These are phyloP conservation scores for Chaetomiaceae sp. DNA, from an alignment of 2,329 filamentous ascomycete species.

Conservation along the genomic window DNA sequence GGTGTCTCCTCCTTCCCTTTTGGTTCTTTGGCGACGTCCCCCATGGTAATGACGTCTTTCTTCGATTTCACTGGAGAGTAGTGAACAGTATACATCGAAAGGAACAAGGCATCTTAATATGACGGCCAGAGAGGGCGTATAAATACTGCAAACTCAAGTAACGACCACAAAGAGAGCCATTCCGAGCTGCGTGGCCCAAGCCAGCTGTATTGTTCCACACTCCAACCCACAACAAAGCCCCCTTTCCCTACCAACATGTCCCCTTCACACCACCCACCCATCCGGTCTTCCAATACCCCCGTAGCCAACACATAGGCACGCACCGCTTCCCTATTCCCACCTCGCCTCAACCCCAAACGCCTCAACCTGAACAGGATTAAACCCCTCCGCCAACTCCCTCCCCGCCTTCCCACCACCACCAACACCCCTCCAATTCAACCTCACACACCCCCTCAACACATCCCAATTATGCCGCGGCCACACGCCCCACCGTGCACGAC, in stretches of 20 bases:
- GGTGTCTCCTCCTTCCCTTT: neutral
- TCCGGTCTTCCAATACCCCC: neutral
- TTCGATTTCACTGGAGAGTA: no score
- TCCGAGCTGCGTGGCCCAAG: no score
- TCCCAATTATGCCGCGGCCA: neutral
- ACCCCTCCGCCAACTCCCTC: neutral
- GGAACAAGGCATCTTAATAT: no score
- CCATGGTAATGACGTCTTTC: neutral
- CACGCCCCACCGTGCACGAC: neutral
- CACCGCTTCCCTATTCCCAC: slow-evolving; percentile 1
- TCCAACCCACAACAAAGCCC: no score
- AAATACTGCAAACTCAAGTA: neutral
- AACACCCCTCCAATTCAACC: slow-evolving; percentile 6
- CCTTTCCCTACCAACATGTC: no score
- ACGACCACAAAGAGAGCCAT: no score
- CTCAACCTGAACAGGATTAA: neutral
- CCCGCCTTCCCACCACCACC: neutral
- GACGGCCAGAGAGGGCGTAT: no score
- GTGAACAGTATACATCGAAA: no score
- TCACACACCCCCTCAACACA: neutral
- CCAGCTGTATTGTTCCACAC: neutral
- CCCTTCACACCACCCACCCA: neutral
- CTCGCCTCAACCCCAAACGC: neutral
- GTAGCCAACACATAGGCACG: no score
- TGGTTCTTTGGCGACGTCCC: neutral